Percentiles rank a stretch among this genome's conserved stretches.
phyloP scores from a whole-genome alignment of 2,329 filamentous ascomycete species.

The Aspergillus fructus region DNA sequence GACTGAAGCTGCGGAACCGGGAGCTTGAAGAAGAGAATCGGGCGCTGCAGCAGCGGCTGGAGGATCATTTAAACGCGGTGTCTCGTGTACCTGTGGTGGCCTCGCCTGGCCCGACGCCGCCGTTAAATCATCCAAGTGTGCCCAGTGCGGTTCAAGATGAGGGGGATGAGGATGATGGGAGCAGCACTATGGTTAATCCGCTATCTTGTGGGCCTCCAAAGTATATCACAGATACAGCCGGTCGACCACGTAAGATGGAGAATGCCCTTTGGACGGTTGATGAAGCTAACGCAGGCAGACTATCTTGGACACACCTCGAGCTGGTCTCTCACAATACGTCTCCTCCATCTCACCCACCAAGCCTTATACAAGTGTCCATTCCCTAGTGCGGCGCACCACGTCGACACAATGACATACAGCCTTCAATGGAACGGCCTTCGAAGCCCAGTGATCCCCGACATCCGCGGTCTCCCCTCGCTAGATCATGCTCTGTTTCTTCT shows the following conservation, averaged over 20 bases:
- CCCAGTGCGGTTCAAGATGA: neutral
- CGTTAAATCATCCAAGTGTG: no score
- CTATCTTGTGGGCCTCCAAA: conserved; percentile 4
- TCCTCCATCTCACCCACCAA: conserved; percentile 5
- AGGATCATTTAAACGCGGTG: neutral
- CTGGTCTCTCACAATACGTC: conserved; percentile 7
- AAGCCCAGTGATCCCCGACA: neutral
- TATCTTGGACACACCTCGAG: conserved; percentile 6
- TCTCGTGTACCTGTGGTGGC: neutral
- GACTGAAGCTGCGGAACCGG: neutral
- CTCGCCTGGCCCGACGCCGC: neutral
- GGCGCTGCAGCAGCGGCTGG: neutral
- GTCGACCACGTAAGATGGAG: neutral
- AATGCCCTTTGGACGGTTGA: neutral
- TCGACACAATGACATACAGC: conserved; percentile 3
- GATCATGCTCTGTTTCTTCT: conserved; percentile 5
- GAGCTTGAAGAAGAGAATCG: conserved; percentile 7
- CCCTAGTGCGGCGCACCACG: neutral
- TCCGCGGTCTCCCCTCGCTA: neutral
- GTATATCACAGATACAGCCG: conserved; percentile 3
- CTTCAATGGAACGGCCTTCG: conserved; percentile 1
- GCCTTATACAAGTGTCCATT: conserved; percentile 4
- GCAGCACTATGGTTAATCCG: conserved; percentile 3
- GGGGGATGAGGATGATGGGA: neutral
- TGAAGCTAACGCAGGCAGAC: neutral